Evolutionary conservation across 371 early-diverging fungal species (phyloP).

Genomic region (Mortierella sp.): DNA sequence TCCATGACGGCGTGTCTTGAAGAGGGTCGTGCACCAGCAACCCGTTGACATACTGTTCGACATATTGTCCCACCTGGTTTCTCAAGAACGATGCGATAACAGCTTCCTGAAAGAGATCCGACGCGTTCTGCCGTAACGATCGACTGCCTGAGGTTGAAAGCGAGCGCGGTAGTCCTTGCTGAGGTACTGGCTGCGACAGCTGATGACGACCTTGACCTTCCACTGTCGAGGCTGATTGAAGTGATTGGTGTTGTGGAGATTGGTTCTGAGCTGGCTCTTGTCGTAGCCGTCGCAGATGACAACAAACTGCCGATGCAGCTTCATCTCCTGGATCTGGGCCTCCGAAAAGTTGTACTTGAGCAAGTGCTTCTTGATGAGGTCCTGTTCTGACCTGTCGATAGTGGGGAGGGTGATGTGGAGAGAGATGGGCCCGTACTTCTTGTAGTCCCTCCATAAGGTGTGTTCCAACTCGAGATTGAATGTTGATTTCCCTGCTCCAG

Average conservation of each 20-base stretch:
- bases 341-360: too few species aligned
- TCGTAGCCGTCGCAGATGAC: conserved; percentile 21
- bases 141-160: too few species aligned
- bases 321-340: background rate
- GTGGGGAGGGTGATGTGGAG: conserved; percentile 3
- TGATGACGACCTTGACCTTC: conserved; percentile 1
- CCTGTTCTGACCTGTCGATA: background rate
- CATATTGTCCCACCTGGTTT: conserved; percentile 1
- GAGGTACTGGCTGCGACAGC: too few species aligned
- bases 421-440: background rate
- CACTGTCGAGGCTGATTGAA: background rate
- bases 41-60: conserved; percentile 6
- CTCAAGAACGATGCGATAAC: conserved; percentile 8
- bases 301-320: background rate
- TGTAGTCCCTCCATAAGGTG: background rate
- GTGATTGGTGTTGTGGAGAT: background rate
- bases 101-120: background rate
- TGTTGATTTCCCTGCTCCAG: conserved; percentile 21
- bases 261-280: background rate
- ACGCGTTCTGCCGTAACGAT: too few species aligned
- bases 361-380: conserved; percentile 9
- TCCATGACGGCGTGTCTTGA: background rate
- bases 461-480: conserved; percentile 1
- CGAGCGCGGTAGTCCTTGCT: too few species aligned
- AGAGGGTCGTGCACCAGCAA: too few species aligned